Base-by-base conservation (phyloP, 345 rosid genomes). In the Draba incana region DNA sequence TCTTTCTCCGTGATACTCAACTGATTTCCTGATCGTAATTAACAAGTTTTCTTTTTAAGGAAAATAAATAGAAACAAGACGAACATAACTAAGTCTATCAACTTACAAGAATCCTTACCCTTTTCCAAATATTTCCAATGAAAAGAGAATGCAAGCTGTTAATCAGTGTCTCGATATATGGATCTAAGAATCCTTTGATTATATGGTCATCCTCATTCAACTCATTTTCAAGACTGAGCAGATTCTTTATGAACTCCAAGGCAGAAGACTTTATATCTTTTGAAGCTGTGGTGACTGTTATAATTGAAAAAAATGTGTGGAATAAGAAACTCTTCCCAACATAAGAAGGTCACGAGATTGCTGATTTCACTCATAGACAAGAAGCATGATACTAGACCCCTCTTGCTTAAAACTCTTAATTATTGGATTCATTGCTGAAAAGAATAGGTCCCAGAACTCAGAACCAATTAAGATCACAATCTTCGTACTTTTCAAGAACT, bases 331-430 rank as follows among this genome's bases (percentile, higher is more conserved):
- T 70, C 72, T 81, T 84, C 90, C 83, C 91, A 78, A 49, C 55
- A 68, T 64, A 92, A 69, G 49, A 84, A 74, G 9, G 84, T 59
- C 11, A 88, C 85, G 6, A 88, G 95, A 31, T 62, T 71, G 72
- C 60, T 73, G 80, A 88, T 84, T 72, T 79, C 79, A 77, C 98
- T 92, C 92, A 92, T 92, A 12, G 95, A 84, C 82, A 86, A 63
- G 81, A 92, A 86, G 83, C 92, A 87, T 84, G 57, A 96, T 92
- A 53, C 95, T 92, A 61, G 95, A 84, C 58, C 96, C 91, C 68
- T 88, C 92, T 66, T 83, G 86, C 87, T 85, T 87, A 79, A 92
- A 89, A 69, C 83, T 81, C 75, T 80, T 67, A 42, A 88, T 80
- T 66, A 89, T 78, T 16, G 92, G 76, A 75, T 86, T 78, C 47